Evolutionary conservation across 805 yeast genomes (phyloP).

Genomic region (Cyberlindnera americana): DNA sequence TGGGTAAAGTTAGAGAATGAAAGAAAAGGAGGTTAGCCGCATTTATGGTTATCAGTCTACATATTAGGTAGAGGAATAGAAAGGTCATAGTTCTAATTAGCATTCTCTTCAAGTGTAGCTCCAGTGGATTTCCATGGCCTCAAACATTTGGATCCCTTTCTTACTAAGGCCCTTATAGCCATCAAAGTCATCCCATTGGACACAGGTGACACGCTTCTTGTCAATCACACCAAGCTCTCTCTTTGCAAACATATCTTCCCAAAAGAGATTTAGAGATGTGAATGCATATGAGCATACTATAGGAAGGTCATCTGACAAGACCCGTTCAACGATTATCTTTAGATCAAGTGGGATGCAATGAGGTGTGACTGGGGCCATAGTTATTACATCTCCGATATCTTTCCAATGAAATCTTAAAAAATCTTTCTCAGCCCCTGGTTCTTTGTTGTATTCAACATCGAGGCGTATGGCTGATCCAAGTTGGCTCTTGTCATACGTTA

Average conservation of each 20-base stretch:
- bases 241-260: constrained; percentile 32
- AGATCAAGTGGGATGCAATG: constrained; percentile 1
- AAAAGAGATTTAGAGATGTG: constrained; percentile 42
- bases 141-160: constrained; percentile 53
- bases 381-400: no score
- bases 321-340: constrained; percentile 3
- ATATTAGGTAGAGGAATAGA: no score
- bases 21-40: constrained; percentile 43
- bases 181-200: constrained; percentile 53
- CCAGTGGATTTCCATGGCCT: constrained; percentile 22
- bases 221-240: neutral
- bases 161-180: constrained; percentile 60
- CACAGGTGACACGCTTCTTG: constrained; percentile 12
- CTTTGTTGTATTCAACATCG: neutral
- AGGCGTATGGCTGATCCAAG: neutral
- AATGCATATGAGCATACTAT: constrained; percentile 25
- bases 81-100: no score
- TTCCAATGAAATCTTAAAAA: neutral
- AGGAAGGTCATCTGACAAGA: neutral
- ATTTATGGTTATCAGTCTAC: constrained; percentile 19
- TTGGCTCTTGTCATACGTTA: no score
- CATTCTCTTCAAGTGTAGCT: no score
- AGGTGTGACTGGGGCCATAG: neutral
- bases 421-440: no score
- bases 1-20: constrained; percentile 42